Base-by-base conservation (phyloP, 169 alveolate species). In the Plasmodium inui region DNA sequence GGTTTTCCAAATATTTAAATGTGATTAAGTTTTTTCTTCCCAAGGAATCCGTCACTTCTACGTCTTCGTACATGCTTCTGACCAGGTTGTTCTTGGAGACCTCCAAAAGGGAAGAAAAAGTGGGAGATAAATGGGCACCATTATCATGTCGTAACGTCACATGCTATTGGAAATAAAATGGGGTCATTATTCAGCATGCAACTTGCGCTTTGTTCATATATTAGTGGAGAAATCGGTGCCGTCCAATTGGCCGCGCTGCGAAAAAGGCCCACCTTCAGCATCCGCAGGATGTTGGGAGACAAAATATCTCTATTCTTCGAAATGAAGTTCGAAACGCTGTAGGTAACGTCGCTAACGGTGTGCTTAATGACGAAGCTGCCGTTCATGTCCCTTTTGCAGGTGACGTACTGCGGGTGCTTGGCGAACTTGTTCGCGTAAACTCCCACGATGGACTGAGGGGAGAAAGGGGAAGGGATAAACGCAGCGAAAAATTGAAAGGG, bases 231-330 rank as follows among this genome's bases (percentile, higher is more conserved):
- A 30, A 32, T 19, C 17, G 28, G 22, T 9, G 3, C 17, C 3
- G 26, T 34, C 55, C 44, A 34, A 74, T 74, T 67, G 12, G 14
- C n/a, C n/a, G 61, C 50, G 70, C 30, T 30, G 37, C 19, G 70
- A 53, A 67, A 61, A 12, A 39, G 34, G 22, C 79, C 22, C 34
- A 88, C 94, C 94, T 88, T 78, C 37, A 88, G 72, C 34, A 88
- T 30, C 17, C 57, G 28, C 83, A 88, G 2, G 44, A 88, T 79
- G 22, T 88, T 88, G 30, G 94, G 34, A 4, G 94, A 80, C 3
- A 88, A 81, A 19, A 88, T 88, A 70, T 88, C 94, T 26, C 79
- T 88, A 79, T 88, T 88, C 71, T 88, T 88, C 46, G 94, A 88
- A 37, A 88, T 88, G 61, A 88, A 88, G 67, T 79, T 79, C 41